These are phyloP conservation scores for Otatea glauca DNA, from an alignment of 176 grass and related monocot species.

Conservation along the genomic window DNA sequence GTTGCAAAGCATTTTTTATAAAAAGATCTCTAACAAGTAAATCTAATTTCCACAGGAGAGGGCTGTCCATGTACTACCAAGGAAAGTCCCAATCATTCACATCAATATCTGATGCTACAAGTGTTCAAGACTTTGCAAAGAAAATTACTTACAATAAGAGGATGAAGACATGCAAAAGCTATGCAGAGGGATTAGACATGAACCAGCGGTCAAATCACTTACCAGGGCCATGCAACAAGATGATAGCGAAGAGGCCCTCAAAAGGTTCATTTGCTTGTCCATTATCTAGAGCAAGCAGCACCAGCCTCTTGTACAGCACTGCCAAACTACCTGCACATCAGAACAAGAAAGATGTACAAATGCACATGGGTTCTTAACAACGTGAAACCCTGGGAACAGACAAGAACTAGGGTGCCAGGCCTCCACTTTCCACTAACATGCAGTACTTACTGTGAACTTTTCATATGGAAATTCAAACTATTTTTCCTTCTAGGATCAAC, in stretches of 20 bases:
- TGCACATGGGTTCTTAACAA: constrained; percentile 38
- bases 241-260: constrained; percentile 69
- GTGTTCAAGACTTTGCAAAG: constrained; percentile 64
- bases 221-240: constrained; percentile 48
- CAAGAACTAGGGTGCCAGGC: constrained; percentile 18
- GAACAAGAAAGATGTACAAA: constrained; percentile 37
- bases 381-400: background rate
- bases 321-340: constrained; percentile 40
- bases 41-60: constrained; percentile 54
- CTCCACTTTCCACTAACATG: constrained; percentile 19
- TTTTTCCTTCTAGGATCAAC: background rate
- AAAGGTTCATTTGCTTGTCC: constrained; percentile 52
- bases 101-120: constrained; percentile 49
- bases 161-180: constrained; percentile 76
- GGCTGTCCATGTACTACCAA: constrained; percentile 65
- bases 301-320: constrained; percentile 36
- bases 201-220: constrained; percentile 47
- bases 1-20: background rate
- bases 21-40: background rate
- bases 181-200: constrained; percentile 56
- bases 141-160: constrained; percentile 59
- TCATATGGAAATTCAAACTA: background rate
- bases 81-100: constrained; percentile 77
- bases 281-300: constrained; percentile 52
- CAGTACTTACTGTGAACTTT: background rate